Evolutionary conservation across 23 red algal species (phyloP).

Genomic region (Chondrus crispus): DNA sequence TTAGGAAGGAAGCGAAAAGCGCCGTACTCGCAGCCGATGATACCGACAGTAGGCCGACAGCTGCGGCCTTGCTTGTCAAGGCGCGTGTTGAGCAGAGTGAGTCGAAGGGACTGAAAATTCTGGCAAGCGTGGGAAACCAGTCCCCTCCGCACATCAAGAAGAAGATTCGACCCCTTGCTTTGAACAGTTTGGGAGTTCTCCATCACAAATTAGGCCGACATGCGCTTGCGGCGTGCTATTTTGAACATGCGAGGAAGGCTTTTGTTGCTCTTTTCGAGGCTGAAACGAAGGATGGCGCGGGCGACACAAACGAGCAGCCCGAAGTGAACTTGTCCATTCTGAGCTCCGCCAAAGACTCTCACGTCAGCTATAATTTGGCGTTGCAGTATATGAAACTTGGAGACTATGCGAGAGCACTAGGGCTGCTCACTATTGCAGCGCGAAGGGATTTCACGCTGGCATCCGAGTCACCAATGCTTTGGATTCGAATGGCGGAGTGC

Average conservation of each 20-base stretch:
- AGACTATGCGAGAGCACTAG: slow-evolving; percentile 35
- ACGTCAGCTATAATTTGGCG: slow-evolving; percentile 61
- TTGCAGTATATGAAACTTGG: slow-evolving; percentile 52
- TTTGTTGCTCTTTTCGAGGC: slow-evolving; percentile 12
- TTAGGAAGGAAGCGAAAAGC: slow-evolving; percentile 54
- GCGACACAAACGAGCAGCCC: not conserved
- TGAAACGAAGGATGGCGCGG: not conserved
- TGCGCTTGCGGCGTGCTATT: slow-evolving; percentile 59
- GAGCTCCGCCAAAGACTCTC: slow-evolving; percentile 16
- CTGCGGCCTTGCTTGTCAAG: slow-evolving; percentile 58
- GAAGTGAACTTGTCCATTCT: not conserved
- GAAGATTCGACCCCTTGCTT: slow-evolving; percentile 25
- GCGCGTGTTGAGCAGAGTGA: slow-evolving; percentile 26
- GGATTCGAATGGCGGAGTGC: slow-evolving; percentile 74
- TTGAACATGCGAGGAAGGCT: slow-evolving; percentile 36
- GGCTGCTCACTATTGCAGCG: slow-evolving; percentile 18
- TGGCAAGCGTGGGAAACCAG: slow-evolving; percentile 29
- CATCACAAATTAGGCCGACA: slow-evolving; percentile 53
- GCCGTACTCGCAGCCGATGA: slow-evolving; percentile 49
- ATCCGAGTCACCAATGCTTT: slow-evolving; percentile 6
- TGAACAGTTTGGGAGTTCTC: slow-evolving; percentile 57
- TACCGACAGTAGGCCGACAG: slow-evolving; percentile 19
- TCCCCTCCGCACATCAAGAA: not conserved
- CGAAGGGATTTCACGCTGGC: slow-evolving; percentile 27
- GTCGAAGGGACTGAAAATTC: slow-evolving; percentile 43